A percentile compares a stretch with the other conserved stretches of the same genome.
These are phyloP conservation scores for Zostera marina DNA, from an alignment of 116 monocot genomes.

Conservation along the genomic window DNA sequence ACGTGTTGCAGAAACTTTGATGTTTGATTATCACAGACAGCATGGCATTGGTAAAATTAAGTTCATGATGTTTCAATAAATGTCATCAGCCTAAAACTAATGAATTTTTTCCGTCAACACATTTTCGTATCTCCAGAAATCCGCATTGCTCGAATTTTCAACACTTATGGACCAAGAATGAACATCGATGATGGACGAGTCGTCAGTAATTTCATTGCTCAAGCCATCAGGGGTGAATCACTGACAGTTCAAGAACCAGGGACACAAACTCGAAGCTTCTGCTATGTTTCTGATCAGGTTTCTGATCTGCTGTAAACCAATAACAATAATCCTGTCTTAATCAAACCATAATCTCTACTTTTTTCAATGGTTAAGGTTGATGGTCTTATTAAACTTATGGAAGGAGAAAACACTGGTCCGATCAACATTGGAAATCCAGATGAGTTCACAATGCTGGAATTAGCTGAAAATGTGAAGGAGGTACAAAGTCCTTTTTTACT, in stretches of 20 bases:
- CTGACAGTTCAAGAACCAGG: slow-evolving; percentile 82
- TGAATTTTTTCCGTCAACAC: neutral
- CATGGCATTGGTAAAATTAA: slow-evolving; percentile 50
- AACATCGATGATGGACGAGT: slow-evolving; percentile 97
- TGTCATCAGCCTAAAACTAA: neutral
- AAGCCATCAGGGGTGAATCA: slow-evolving; percentile 69
- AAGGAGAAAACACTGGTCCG: slow-evolving; percentile 71
- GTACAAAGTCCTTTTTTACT: slow-evolving; percentile 7
- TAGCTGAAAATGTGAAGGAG: slow-evolving; percentile 86
- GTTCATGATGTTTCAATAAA: neutral
- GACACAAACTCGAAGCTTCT: slow-evolving; percentile 89
- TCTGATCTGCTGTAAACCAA: neutral
- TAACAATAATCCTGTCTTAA: neutral
- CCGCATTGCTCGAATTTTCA: slow-evolving; percentile 91
- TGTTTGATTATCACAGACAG: slow-evolving; percentile 93
- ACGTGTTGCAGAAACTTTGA: slow-evolving; percentile 83
- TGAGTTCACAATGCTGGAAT: slow-evolving; percentile 93
- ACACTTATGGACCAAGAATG: slow-evolving; percentile 91
- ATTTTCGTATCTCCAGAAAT: slow-evolving; percentile 32
- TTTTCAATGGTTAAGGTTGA: slow-evolving; percentile 33
- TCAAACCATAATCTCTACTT: neutral
- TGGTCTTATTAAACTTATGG: slow-evolving; percentile 79
- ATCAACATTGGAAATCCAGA: slow-evolving; percentile 91
- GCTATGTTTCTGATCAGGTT: slow-evolving; percentile 95
- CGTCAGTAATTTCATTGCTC: slow-evolving; percentile 93